Evolutionary conservation across 495 filamentous ascomycete species (phyloP).

Genomic region (Neurospora hispaniola): DNA sequence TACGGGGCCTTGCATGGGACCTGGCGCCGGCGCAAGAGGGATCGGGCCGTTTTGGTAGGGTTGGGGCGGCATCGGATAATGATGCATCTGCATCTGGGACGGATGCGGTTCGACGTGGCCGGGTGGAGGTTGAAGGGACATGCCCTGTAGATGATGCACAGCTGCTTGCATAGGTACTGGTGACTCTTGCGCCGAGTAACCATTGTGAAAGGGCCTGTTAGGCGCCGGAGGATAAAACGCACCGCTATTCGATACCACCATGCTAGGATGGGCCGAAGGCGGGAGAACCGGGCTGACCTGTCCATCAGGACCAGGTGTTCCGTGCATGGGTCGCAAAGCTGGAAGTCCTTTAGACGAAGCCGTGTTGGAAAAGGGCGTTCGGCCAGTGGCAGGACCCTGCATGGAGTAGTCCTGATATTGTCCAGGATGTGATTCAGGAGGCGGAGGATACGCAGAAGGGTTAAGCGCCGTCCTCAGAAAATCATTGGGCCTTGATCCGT

Average conservation of each 20-base stretch:
- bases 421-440: neutral
- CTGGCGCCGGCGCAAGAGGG: neutral
- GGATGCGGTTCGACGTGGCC: slow-evolving; percentile 1
- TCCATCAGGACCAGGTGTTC: slow-evolving; percentile 15
- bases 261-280: slow-evolving; percentile 8
- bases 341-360: slow-evolving; percentile 22
- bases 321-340: slow-evolving; percentile 31
- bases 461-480: slow-evolving; percentile 37
- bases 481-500: slow-evolving; percentile 15
- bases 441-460: slow-evolving; percentile 10
- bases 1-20: neutral
- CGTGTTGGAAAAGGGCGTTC: slow-evolving; percentile 18
- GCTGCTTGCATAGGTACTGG: slow-evolving; percentile 3
- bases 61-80: slow-evolving; percentile 14
- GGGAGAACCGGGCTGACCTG: slow-evolving; percentile 15
- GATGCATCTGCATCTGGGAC: slow-evolving; percentile 4
- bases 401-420: neutral
- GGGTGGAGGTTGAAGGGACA: slow-evolving; percentile 3
- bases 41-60: slow-evolving; percentile 6
- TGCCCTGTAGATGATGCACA: slow-evolving; percentile 6
- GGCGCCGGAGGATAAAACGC: slow-evolving; percentile 26
- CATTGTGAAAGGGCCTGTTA: slow-evolving; percentile 30
- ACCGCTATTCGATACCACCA: slow-evolving; percentile 30
- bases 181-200: slow-evolving; percentile 25
- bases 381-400: neutral